Evolutionary conservation across 305 asterid genomes (phyloP), one percentile per base, ranked within the genome.

Genomic region (Andrographis paniculata): DNA sequence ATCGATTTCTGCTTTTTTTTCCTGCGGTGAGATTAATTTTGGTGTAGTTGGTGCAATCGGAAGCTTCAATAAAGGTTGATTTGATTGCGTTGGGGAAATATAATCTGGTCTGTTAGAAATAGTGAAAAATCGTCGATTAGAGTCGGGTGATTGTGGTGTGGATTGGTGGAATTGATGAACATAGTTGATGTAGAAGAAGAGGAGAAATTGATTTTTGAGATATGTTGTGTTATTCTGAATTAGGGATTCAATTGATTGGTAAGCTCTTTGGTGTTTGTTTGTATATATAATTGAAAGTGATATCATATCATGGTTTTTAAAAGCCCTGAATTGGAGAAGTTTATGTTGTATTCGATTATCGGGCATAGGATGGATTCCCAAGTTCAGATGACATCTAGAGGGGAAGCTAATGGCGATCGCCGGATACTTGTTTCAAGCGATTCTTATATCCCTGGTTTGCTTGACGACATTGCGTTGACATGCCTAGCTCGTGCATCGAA

Each of bases 401-500:
- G 61, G 57, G 74, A 58, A 67, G 71, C 43, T 27, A 79, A 62
- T 61, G 80, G 69, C 68, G 82, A 55, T 57, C 64, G 16, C 48
- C 28, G 31, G 4, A 24, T 24, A 59, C 50, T 58, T 46, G 63
- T 75, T 65, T 68, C 80, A 69, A 64, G 62, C 55, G 77, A 79
- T 60, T 68, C 75, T 53, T 66, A 72, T 61, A 76, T 82, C 61
- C 82, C 87, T 24, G 91, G 94, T 50, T 64, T 82, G 65, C 70
- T 66, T 54, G 87, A 76, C 58, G 94, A 79, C 23, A 78, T 77
- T 39, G 79, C 94, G 7, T 59, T 82, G 54, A 70, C 74, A 14
- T 79, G 94, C 47, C 84, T 82, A 47, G 82, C 84, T 57, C 58
- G 78, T 46, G 82, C 77, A 7, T 49, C 73, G 62, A 72, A 89